Conservation (phyloP, 306 rosid species). For the Astragalus glycyphyllos region DNA sequence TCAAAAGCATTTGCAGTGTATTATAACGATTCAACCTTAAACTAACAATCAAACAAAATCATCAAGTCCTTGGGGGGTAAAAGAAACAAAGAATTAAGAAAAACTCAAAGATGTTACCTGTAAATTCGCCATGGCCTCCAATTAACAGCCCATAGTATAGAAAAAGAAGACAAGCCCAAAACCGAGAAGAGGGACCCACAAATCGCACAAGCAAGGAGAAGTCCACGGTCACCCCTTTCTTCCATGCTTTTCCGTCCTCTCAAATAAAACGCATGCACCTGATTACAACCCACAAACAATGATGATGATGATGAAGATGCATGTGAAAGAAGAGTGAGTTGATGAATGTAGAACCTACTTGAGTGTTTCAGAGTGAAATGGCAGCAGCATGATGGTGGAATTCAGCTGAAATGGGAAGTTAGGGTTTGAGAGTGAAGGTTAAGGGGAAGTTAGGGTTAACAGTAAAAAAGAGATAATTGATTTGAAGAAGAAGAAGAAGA, state of each 20-base stretch:
- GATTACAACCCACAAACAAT: conserved; percentile 19
- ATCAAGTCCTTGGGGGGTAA: neutral
- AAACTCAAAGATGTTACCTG: conserved; percentile 55
- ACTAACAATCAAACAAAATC: conserved; percentile 1
- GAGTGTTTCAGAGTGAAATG: conserved; percentile 49
- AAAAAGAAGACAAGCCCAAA: conserved; percentile 81
- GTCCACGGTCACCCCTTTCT: conserved; percentile 71
- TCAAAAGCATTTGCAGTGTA: conserved; percentile 28
- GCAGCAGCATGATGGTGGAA: conserved; percentile 56
- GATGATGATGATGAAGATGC: neutral
- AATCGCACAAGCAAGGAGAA: conserved; percentile 81
- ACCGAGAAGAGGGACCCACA: conserved; percentile 85
- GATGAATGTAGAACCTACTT: conserved; percentile 29
- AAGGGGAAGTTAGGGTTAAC: conserved; percentile 49
- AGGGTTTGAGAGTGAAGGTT: conserved; percentile 46
- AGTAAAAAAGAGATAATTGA: conserved; percentile 12
- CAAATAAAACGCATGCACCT: conserved; percentile 72
- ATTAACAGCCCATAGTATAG: conserved; percentile 91
- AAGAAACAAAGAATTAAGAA: neutral
- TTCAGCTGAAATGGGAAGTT: conserved; percentile 56
- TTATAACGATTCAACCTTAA: conserved; percentile 13
- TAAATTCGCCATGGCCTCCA: conserved; percentile 99
- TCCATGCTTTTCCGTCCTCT: conserved; percentile 63
- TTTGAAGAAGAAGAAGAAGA: neutral
- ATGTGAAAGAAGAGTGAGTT: neutral